Evolutionary conservation across 2,329 filamentous ascomycete genomes (phyloP).

Genomic region (Diaporthe eres): DNA sequence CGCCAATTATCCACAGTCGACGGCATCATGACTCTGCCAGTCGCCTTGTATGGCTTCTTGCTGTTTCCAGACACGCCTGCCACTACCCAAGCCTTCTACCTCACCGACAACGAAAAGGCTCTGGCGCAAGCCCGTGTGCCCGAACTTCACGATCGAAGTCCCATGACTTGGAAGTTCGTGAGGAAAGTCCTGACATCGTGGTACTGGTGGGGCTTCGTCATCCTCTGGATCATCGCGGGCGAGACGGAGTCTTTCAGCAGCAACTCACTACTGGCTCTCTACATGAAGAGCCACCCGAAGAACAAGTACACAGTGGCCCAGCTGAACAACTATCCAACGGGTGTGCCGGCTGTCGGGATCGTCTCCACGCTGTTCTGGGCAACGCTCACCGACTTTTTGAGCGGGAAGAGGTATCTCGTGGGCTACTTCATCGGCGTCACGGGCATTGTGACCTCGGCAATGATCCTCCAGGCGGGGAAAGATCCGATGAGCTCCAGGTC

Average conservation of each 20-base stretch:
- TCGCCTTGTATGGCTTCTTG: slow-evolving; percentile 68
- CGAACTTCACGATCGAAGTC: slow-evolving; percentile 55
- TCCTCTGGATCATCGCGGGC: slow-evolving; percentile 79
- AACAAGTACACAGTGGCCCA: slow-evolving; percentile 61
- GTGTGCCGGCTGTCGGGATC: slow-evolving; percentile 70
- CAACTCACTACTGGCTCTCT: slow-evolving; percentile 70
- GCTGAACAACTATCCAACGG: slow-evolving; percentile 70
- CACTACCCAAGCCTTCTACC: slow-evolving; percentile 64
- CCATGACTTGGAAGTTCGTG: slow-evolving; percentile 63
- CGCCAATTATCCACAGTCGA: slow-evolving; percentile 54
- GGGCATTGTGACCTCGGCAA: slow-evolving; percentile 71
- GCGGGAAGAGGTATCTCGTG: slow-evolving; percentile 75
- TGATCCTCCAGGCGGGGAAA: slow-evolving; percentile 70
- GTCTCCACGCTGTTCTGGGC: slow-evolving; percentile 78
- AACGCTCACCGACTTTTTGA: slow-evolving; percentile 75
- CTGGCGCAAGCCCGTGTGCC: slow-evolving; percentile 59
- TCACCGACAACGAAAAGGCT: slow-evolving; percentile 53
- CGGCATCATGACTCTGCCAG: slow-evolving; percentile 68
- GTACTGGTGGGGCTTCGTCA: slow-evolving; percentile 77
- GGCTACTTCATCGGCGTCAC: slow-evolving; percentile 78
- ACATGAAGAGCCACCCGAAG: slow-evolving; percentile 63
- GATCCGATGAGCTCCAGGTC: slow-evolving; percentile 55
- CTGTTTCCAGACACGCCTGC: slow-evolving; percentile 68
- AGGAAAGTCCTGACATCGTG: slow-evolving; percentile 70
- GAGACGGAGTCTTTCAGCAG: slow-evolving; percentile 79